A percentile compares a stretch with the other conserved stretches of the same genome.
Evolutionary conservation across 305 asterid species (phyloP).

Genomic region (Petunia hybrid): DNA sequence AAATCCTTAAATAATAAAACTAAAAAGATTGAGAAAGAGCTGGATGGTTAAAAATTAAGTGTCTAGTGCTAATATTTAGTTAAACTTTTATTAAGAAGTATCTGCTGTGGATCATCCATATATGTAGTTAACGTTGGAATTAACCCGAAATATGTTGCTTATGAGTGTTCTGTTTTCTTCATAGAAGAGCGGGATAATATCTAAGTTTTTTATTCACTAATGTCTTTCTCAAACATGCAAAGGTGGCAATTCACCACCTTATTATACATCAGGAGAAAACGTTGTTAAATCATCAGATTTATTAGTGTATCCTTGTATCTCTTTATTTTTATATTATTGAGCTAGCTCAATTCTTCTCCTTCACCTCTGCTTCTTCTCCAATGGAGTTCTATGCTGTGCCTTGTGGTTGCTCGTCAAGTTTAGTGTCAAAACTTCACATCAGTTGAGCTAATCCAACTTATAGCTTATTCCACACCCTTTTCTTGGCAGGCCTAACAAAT

Average conservation of each 20-base stretch:
- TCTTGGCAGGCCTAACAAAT: neutral
- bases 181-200: too few species aligned
- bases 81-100: too few species aligned
- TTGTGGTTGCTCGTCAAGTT: neutral
- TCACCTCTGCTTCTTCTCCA: neutral
- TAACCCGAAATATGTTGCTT: too few species aligned
- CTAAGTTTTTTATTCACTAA: too few species aligned
- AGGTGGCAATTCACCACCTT: neutral
- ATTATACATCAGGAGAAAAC: neutral
- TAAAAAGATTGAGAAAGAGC: too few species aligned
- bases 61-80: too few species aligned
- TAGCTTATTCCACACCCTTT: neutral
- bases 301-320: neutral
- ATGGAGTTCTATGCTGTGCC: conserved; percentile 22
- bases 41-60: too few species aligned
- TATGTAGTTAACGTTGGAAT: too few species aligned
- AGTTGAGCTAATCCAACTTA: neutral
- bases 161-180: too few species aligned
- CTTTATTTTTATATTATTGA: neutral
- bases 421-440: neutral
- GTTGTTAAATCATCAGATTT: conserved; percentile 2
- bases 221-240: too few species aligned
- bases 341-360: neutral
- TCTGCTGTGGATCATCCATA: too few species aligned
- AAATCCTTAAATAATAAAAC: too few species aligned